Conservation (phyloP, 805 yeast genomes). For the Wickerhamiella brachini region DNA sequence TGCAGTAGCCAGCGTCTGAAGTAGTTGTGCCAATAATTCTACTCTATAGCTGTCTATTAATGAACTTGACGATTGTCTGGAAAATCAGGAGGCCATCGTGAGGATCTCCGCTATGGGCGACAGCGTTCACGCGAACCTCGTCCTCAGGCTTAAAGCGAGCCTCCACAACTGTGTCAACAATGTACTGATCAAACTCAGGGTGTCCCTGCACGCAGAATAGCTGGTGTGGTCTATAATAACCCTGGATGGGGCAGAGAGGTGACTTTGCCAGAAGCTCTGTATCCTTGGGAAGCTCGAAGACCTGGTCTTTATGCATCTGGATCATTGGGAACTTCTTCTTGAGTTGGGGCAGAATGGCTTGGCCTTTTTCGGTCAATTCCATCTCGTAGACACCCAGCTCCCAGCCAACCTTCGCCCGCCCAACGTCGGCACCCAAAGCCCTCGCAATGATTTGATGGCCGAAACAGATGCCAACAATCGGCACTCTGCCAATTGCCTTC, state of each 20-base stretch:
- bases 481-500: slow-evolving; percentile 9
- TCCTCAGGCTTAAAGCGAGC: slow-evolving; percentile 17
- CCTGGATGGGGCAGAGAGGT: slow-evolving; percentile 48
- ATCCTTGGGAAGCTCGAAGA: slow-evolving; percentile 30
- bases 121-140: slow-evolving; percentile 5
- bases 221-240: slow-evolving; percentile 39
- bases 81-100: slow-evolving; percentile 33
- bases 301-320: slow-evolving; percentile 49
- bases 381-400: slow-evolving; percentile 53
- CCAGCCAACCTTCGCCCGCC: slow-evolving; percentile 50
- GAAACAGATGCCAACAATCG: slow-evolving; percentile 54
- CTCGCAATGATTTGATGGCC: slow-evolving; percentile 74
- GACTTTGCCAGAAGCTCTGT: slow-evolving; percentile 39
- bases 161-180: slow-evolving; percentile 23
- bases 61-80: slow-evolving; percentile 26
- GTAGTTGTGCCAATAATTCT: no score
- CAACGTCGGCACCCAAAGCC: slow-evolving; percentile 48
- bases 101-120: slow-evolving; percentile 22
- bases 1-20: no score
- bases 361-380: slow-evolving; percentile 31
- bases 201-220: slow-evolving; percentile 76
- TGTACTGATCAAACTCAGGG: slow-evolving; percentile 51
- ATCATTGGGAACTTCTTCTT: slow-evolving; percentile 22
- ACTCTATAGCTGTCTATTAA: slow-evolving; percentile 21
- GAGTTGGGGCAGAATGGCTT: slow-evolving; percentile 24